Base-by-base conservation (phyloP, 2,329 filamentous ascomycete species). In the Alternaria longipes region DNA sequence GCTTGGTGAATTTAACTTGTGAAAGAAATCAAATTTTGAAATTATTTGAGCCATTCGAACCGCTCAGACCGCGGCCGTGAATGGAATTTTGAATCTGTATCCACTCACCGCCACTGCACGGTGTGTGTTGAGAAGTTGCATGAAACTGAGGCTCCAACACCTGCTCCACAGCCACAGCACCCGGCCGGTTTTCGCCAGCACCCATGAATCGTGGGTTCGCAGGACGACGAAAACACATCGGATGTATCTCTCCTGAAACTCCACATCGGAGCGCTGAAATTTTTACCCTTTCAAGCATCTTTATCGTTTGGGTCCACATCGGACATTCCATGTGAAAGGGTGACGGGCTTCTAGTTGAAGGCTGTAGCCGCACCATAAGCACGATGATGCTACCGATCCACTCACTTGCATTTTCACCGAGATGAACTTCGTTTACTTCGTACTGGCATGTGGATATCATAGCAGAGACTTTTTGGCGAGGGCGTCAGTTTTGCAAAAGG, bases 141-240 rank as follows among this genome's bases (percentile, higher is more conserved):
- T 36, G 32, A 36, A 16, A 36, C 26, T 55, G 56, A 54, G 45
- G 56, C 56, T 54, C 42, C 56, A 41, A 59, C 51, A 54, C n/a
- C 51, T 49, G 56, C 56, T 59, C 56, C 51, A 59, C 56, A 59
- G 56, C 56, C 56, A 59, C 56, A 59, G 56, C 56, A 59, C 44
- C 56, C 56, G 51, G 56, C 56, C 56, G 56, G 51, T 59, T 59
- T 59, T 59, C 51, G 56, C 56, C 56, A 59, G 51, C n/a, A 32
- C 28, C 16, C 56, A 50, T 50, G 51, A 55, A 53, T 55, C 51
- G 56, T 30, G 14, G n/a, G 51, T 38, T 6, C 24, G 26, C 32
- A 38, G 46, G n/a, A 26, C n/a, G 18, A 55, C 56, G 56, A 59
- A 59, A 59, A 59, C 44, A 36, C 16, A 14, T 47, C 51, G 56